A percentile compares a stretch with the other conserved stretches of the same genome.
phyloP scores from a whole-genome alignment of 1,284 basidiomycete genomes.

The Microbotryum violaceum region DNA sequence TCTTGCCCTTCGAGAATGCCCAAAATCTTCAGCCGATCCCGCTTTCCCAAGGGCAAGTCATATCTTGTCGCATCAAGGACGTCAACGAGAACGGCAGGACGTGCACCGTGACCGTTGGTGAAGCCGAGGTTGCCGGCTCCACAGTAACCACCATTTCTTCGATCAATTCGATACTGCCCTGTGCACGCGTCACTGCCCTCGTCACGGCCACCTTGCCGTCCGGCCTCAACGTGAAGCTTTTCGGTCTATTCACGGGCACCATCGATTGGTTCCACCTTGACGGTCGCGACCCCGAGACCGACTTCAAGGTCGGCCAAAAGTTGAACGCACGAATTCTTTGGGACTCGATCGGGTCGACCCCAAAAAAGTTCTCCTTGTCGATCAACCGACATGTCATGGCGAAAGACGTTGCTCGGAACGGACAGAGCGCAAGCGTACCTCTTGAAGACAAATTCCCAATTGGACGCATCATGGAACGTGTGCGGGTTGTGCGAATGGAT shows the following conservation, averaged over 20 bases:
- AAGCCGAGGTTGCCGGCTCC: slow-evolving; percentile 32
- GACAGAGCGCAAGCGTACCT: slow-evolving; percentile 31
- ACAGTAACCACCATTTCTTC: slow-evolving; percentile 61
- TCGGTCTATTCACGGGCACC: slow-evolving; percentile 90
- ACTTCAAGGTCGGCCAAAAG: slow-evolving; percentile 74
- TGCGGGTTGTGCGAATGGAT: slow-evolving; percentile 66
- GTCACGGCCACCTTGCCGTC: slow-evolving; percentile 69
- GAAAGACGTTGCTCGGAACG: slow-evolving; percentile 40
- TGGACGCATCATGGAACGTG: slow-evolving; percentile 62
- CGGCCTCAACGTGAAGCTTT: slow-evolving; percentile 81
- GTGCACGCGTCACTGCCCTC: slow-evolving; percentile 72
- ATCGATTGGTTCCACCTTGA: slow-evolving; percentile 75
- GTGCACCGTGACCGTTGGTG: slow-evolving; percentile 37
- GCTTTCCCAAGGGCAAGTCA: slow-evolving; percentile 40
- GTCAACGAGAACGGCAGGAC: slow-evolving; percentile 40
- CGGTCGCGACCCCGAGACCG: slow-evolving; percentile 45
- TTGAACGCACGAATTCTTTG: slow-evolving; percentile 83
- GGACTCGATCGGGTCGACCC: slow-evolving; percentile 57
- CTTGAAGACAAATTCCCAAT: slow-evolving; percentile 59
- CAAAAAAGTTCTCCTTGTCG: slow-evolving; percentile 66
- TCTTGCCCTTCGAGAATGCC: slow-evolving; percentile 30
- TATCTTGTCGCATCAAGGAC: slow-evolving; percentile 38
- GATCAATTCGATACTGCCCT: slow-evolving; percentile 76
- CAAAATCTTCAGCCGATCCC: slow-evolving; percentile 28
- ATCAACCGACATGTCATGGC: slow-evolving; percentile 63